Conservation (phyloP, 2,329 filamentous ascomycete genomes). For the Endothia cerciana region DNA sequence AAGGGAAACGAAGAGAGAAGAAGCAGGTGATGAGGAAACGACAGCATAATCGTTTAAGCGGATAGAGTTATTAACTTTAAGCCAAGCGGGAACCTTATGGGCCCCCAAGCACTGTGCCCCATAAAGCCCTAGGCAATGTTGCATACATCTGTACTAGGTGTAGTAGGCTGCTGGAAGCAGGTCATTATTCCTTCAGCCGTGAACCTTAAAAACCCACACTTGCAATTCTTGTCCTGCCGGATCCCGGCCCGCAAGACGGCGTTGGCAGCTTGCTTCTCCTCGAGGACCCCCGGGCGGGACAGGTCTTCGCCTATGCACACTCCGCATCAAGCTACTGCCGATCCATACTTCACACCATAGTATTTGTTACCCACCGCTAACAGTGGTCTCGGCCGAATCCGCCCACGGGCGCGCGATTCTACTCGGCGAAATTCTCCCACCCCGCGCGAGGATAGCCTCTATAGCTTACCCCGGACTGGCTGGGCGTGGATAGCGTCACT, state of each 20-base stretch:
- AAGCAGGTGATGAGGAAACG: too few species aligned
- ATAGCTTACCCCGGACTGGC: neutral
- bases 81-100: too few species aligned
- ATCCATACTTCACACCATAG: neutral
- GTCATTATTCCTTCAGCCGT: neutral
- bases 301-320: neutral
- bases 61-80: too few species aligned
- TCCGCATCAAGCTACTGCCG: neutral
- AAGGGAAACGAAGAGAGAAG: too few species aligned
- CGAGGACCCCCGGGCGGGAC: too few species aligned
- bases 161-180: neutral
- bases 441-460: neutral
- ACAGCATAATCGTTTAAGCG: too few species aligned
- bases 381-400: neutral
- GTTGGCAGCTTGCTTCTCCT: neutral
- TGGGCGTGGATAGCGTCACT: neutral
- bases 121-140: neutral
- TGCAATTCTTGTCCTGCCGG: neutral
- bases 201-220: neutral
- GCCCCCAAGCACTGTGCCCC: neutral
- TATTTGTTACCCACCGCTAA: neutral
- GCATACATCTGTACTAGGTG: too few species aligned
- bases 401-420: neutral
- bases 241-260: neutral
- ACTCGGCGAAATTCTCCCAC: neutral